phyloP scores from a whole-genome alignment of 495 filamentous ascomycete species.

The Podospora tetraspora region DNA sequence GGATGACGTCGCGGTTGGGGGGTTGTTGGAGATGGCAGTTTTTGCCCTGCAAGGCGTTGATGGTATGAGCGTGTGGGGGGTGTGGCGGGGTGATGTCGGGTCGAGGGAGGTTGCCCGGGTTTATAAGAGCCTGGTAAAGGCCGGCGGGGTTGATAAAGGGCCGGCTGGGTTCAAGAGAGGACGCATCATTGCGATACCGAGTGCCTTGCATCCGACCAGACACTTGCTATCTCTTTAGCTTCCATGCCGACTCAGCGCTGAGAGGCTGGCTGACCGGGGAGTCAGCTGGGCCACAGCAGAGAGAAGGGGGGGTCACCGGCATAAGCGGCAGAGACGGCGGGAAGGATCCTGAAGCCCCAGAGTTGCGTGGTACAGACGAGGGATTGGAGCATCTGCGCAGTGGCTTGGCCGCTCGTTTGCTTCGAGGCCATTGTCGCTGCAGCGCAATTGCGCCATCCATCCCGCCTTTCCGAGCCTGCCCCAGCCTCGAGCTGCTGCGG shows the following conservation, averaged over 20 bases:
- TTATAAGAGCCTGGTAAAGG: neutral
- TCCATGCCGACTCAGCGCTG: neutral
- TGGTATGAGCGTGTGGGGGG: neutral
- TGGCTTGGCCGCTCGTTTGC: neutral
- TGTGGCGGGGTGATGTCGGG: neutral
- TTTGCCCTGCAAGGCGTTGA: neutral
- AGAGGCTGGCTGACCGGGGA: neutral
- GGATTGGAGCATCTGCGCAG: neutral
- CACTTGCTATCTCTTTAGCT: neutral
- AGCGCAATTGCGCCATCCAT: neutral
- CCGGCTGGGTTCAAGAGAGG: neutral
- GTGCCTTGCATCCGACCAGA: too few relatives aligned
- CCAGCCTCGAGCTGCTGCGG: neutral
- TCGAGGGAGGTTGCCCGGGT: neutral
- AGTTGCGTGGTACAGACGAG: neutral
- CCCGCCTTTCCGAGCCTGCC: neutral
- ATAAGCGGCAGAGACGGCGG: neutral
- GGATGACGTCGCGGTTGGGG: neutral
- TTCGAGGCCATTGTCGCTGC: neutral
- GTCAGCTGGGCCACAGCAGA: neutral
- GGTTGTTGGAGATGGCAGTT: neutral
- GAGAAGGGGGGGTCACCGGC: neutral
- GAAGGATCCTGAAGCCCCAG: neutral
- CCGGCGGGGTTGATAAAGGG: neutral
- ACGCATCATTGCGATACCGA: neutral